Evolutionary conservation across 2,329 filamentous ascomycete species (phyloP), one percentile per base, ranked within the genome.

Genomic region (Cladosporium sp.): DNA sequence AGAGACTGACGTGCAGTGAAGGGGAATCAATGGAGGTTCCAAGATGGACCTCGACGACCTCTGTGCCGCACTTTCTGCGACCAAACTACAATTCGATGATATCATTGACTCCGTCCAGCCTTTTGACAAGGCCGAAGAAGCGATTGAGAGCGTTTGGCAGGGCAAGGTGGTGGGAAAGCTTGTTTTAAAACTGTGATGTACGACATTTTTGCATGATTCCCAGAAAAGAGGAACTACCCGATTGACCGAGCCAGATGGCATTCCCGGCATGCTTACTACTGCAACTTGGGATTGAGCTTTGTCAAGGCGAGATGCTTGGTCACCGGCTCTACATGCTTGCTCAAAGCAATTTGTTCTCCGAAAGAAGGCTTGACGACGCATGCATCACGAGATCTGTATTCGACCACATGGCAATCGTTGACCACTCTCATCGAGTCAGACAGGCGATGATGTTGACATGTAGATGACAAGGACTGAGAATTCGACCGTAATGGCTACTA

Each of bases 101-200:
- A 66, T 67, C 53, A 51, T 67, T 16, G 66, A 67, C 32, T 56
- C 51, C 2, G 48, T 59, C 21, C 60, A 26, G 16, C 26, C 60
- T 18, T 62, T 65, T 43, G 61, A 67, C 8, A 32, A 58, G n/a
- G 63, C 65, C 18, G 63, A 58, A 6, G 63, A 67, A 48, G 66
- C 64, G 4, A 21, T 66, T 26, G 26, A 65, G 49, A 48, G 59
- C 34, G 5, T 67, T n/a, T 67, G 63, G 66, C 34, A 65, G 30
- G 66, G 66, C 13, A 71, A 69, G 1, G 76, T 79, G 67, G 78
- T 78, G 68, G 77, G 62, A 3, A 68, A 68, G 32, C 21, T 68
- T 13, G 66, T 67, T 25, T 48, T 68, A 14, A 2, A 54, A 28
- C 13, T 51, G 48, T 62, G 26, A 58, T 46, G 10, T 23, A 11